These are phyloP conservation scores for Papiliotrema flavescens DNA, from an alignment of 1,284 basidiomycete species.

Conservation along the genomic window DNA sequence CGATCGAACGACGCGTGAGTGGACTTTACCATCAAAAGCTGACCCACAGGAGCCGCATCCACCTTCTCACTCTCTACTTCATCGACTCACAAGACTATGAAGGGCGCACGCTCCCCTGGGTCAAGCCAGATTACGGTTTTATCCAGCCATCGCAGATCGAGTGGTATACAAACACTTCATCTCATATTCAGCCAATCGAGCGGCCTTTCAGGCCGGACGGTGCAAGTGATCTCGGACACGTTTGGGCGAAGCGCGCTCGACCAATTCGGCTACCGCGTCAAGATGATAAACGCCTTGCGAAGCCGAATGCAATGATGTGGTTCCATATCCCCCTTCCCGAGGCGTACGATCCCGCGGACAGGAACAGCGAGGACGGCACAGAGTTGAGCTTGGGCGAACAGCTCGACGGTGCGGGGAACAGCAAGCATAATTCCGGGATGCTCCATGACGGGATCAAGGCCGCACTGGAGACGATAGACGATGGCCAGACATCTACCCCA, in stretches of 20 bases:
- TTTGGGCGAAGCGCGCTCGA: slow-evolving; percentile 54
- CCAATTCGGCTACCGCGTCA: slow-evolving; percentile 55
- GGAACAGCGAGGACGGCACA: slow-evolving; percentile 45
- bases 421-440: slow-evolving; percentile 72
- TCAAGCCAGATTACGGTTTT: slow-evolving; percentile 64
- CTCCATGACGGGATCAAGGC: slow-evolving; percentile 71
- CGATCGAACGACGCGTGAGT: slow-evolving; percentile 60
- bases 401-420: slow-evolving; percentile 55
- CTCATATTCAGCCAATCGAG: slow-evolving; percentile 64
- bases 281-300: slow-evolving; percentile 58
- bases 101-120: slow-evolving; percentile 53
- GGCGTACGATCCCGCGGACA: slow-evolving; percentile 19
- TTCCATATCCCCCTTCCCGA: slow-evolving; percentile 91
- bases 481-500: slow-evolving; percentile 16
- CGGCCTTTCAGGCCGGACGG: slow-evolving; percentile 76
- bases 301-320: slow-evolving; percentile 89
- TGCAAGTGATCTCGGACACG: slow-evolving; percentile 61
- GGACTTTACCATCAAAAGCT: neutral
- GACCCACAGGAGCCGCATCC: slow-evolving; percentile 55
- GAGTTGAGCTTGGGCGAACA: slow-evolving; percentile 66
- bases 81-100: slow-evolving; percentile 80
- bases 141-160: slow-evolving; percentile 70
- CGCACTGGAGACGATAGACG: slow-evolving; percentile 50
- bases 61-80: slow-evolving; percentile 86
- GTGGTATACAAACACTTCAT: slow-evolving; percentile 80